Percentiles rank a stretch among this genome's conserved stretches.
Conservation (phyloP, 2,329 filamentous ascomycete genomes). For the Fusarium duplospermum region DNA sequence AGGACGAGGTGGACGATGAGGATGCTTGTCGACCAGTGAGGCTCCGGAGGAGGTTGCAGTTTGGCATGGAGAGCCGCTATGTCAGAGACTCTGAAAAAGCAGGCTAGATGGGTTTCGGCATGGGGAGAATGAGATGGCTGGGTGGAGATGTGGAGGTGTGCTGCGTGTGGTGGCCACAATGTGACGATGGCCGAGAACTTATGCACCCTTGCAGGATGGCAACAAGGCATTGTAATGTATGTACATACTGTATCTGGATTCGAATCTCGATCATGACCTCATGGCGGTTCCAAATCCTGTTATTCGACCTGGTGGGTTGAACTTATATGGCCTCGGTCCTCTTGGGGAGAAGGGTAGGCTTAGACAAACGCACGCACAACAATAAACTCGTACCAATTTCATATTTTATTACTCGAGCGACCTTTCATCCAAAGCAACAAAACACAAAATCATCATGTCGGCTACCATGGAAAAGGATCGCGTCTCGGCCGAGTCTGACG, state of each 20-base stretch:
- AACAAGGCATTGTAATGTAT: not conserved
- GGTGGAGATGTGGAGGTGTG: constrained; percentile 1
- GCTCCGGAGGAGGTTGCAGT: constrained; percentile 53
- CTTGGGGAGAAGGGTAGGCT: constrained; percentile 10
- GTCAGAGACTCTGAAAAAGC: constrained; percentile 47
- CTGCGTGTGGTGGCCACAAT: not conserved
- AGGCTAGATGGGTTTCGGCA: not conserved
- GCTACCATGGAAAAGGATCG: constrained; percentile 43
- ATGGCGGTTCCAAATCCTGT: constrained; percentile 46
- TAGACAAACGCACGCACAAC: not conserved
- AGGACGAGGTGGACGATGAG: constrained; percentile 41
- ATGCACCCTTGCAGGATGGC: not conserved
- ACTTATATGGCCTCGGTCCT: constrained; percentile 40
- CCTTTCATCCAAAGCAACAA: not conserved
- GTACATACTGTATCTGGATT: constrained; percentile 16
- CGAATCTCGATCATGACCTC: constrained; percentile 45
- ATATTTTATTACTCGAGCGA: not conserved
- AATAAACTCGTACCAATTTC: not conserved
- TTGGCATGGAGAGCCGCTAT: constrained; percentile 61
- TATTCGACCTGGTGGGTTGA: constrained; percentile 29
- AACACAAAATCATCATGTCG: constrained; percentile 34
- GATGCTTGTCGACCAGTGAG: constrained; percentile 51
- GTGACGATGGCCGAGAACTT: not conserved
- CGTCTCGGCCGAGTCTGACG: constrained; percentile 41
- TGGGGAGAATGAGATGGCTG: constrained; percentile 5